These are phyloP conservation scores for Alternaria brassicicola DNA, from an alignment of 2,329 filamentous ascomycete species.

Conservation along the genomic window DNA sequence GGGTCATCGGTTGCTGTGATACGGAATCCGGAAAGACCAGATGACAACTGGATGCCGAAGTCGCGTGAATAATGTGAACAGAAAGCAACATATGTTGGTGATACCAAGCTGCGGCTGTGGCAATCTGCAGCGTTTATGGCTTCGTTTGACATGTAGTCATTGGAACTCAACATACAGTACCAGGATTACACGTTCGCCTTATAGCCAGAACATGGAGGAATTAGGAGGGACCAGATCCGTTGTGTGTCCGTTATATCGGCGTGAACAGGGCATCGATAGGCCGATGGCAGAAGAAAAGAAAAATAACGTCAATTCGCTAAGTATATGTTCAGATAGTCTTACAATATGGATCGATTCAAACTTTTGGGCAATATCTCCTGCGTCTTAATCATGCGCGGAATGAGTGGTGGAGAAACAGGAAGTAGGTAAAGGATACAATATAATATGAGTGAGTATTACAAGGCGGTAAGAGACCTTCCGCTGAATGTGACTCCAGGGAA, in stretches of 20 bases:
- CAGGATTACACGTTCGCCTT: background rate
- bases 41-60: too few species aligned
- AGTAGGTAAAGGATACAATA: background rate
- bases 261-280: accelerated
- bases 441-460: background rate
- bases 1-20: too few species aligned
- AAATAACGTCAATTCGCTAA: background rate
- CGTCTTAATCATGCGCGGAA: background rate
- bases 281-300: background rate
- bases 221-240: background rate
- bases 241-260: too few species aligned
- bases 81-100: too few species aligned
- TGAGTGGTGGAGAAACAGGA: background rate
- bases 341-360: background rate
- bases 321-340: background rate
- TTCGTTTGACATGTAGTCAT: too few species aligned
- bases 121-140: too few species aligned
- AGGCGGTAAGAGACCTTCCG: background rate
- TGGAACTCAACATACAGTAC: too few species aligned
- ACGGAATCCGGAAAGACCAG: too few species aligned
- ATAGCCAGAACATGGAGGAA: background rate
- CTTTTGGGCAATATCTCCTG: background rate
- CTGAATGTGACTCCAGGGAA: too few species aligned
- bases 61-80: too few species aligned
- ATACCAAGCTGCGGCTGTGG: too few species aligned